A percentile compares a stretch with the other conserved stretches of the same genome.
Conservation (phyloP, 805 yeast genomes). For the Suhomyces tanzawaensis region DNA sequence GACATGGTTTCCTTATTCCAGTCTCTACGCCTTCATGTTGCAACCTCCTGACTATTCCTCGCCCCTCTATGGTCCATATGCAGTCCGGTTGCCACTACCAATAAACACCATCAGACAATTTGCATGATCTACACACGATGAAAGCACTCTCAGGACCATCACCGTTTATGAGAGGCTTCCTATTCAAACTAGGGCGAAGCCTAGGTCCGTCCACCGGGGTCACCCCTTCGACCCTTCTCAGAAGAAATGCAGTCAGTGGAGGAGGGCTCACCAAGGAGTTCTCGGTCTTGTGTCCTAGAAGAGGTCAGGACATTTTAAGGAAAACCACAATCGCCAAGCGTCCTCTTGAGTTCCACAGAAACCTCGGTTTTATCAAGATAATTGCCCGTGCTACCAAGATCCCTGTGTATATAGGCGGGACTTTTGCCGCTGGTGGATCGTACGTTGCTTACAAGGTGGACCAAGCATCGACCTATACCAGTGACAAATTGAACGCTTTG, state of each 20-base stretch:
- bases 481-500: constrained; percentile 59
- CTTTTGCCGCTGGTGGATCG: constrained; percentile 91
- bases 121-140: neutral
- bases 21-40: too few species aligned
- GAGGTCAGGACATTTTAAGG: neutral
- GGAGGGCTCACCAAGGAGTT: neutral
- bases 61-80: neutral
- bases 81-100: constrained; percentile 3
- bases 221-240: neutral
- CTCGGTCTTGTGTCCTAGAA: neutral
- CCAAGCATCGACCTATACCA: constrained; percentile 72
- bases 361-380: constrained; percentile 43
- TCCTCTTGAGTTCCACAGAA: constrained; percentile 15
- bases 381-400: constrained; percentile 54
- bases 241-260: neutral
- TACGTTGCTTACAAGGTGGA: constrained; percentile 90
- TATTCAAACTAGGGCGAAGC: neutral
- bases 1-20: too few species aligned
- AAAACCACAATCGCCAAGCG: neutral
- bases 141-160: neutral
- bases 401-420: constrained; percentile 87
- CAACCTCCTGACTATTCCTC: too few species aligned
- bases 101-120: neutral
- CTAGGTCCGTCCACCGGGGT: neutral
- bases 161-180: neutral